These are phyloP conservation scores for Lasiodiplodia theobromae DNA, from an alignment of 2,329 filamentous ascomycete species.

Conservation along the genomic window DNA sequence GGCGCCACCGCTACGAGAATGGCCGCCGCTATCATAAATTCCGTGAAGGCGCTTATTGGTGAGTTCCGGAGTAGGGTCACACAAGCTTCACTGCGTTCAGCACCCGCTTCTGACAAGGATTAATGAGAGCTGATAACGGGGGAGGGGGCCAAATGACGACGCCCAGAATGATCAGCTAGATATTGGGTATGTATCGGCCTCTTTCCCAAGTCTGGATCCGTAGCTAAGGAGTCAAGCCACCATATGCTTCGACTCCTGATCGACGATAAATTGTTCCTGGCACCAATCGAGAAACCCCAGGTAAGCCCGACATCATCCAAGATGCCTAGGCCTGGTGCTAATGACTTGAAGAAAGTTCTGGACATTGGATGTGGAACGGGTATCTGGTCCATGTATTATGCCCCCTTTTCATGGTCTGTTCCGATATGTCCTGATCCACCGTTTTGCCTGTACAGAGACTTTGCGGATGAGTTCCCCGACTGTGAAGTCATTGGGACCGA, in stretches of 20 bases:
- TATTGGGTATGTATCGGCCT: not conserved
- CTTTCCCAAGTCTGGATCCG: not conserved
- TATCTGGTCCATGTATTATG: conserved; percentile 49
- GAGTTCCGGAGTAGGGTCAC: not conserved
- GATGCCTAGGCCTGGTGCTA: not conserved
- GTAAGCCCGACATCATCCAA: conserved; percentile 27
- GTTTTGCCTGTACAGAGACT: conserved; percentile 40
- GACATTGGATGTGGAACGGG: conserved; percentile 54
- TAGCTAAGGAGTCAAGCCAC: conserved; percentile 33
- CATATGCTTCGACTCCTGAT: conserved; percentile 39
- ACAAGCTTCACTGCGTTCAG: not conserved
- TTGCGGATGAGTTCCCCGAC: conserved; percentile 43
- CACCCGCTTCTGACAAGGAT: too few species aligned
- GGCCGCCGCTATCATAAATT: conserved; percentile 27
- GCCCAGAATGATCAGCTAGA: conserved; percentile 18
- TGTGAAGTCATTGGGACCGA: conserved; percentile 52
- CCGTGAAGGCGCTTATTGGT: conserved; percentile 17
- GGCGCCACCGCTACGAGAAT: conserved; percentile 38
- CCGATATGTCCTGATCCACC: conserved; percentile 32
- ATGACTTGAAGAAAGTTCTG: conserved; percentile 41
- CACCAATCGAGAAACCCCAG: conserved; percentile 37
- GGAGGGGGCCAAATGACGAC: conserved; percentile 40
- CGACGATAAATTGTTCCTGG: conserved; percentile 36
- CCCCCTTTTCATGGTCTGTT: not conserved
- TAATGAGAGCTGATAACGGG: not conserved